These are phyloP conservation scores for Dacryopinax spathularia DNA, from an alignment of 768 basidiomycete genomes.

Conservation along the genomic window DNA sequence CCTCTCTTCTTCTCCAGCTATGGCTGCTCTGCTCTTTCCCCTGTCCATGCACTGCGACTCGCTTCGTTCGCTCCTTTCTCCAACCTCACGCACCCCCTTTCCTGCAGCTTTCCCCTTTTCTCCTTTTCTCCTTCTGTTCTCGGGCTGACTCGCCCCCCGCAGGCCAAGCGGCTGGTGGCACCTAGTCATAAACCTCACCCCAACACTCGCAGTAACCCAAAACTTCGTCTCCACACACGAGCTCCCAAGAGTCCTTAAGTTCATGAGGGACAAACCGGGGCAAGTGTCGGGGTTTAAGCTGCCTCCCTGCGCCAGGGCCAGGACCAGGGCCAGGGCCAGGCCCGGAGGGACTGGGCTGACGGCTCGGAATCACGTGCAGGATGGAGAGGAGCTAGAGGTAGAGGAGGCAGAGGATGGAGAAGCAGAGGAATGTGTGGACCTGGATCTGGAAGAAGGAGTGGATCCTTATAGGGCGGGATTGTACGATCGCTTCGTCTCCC, in stretches of 20 bases:
- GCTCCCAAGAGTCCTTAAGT: constrained; percentile 16
- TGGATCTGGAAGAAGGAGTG: neutral
- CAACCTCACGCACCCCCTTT: too few relatives aligned
- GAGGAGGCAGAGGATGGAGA: constrained; percentile 2
- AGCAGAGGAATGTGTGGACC: constrained; percentile 1
- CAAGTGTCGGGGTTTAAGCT: constrained; percentile 19
- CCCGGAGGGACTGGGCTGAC: too few relatives aligned
- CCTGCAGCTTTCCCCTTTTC: too few relatives aligned
- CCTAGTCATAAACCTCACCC: constrained; percentile 19
- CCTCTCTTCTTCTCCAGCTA: too few relatives aligned
- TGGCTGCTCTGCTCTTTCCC: too few relatives aligned
- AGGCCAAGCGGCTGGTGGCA: constrained; percentile 22
- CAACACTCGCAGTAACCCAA: constrained; percentile 20
- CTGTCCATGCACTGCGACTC: too few relatives aligned
- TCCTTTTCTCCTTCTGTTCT: neutral
- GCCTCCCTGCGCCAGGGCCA: neutral
- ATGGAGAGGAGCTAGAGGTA: too few relatives aligned
- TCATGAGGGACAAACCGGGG: constrained; percentile 15
- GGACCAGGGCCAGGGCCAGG: too few relatives aligned
- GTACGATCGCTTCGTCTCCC: constrained; percentile 10
- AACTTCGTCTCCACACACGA: constrained; percentile 19
- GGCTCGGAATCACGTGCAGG: too few relatives aligned
- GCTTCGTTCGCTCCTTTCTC: too few relatives aligned
- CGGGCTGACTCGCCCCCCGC: neutral
- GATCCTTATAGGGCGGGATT: constrained; percentile 1